Conservation (phyloP, 1,284 basidiomycete genomes). For the Apiotrichum brassicae region DNA sequence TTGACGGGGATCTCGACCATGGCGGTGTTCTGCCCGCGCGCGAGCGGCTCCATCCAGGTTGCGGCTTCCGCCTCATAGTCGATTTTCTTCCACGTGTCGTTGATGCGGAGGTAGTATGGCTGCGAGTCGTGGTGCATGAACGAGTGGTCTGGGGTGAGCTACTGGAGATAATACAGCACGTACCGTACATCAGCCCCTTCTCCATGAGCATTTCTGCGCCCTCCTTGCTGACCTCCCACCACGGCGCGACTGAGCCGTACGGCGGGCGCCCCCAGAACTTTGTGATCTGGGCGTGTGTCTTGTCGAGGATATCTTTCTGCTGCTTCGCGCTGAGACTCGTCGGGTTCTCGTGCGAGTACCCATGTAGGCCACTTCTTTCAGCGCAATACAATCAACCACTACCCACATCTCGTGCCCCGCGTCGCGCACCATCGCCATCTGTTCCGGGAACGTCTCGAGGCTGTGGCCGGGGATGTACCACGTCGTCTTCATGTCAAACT, state of each 20-base stretch:
- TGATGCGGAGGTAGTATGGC: conserved; percentile 63
- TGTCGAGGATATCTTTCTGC: conserved; percentile 64
- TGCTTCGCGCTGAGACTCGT: conserved; percentile 58
- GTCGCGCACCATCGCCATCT: conserved; percentile 46
- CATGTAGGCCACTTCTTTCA: conserved; percentile 55
- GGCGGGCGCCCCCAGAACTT: conserved; percentile 63
- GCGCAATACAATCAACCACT: not conserved
- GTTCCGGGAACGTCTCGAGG: conserved; percentile 47
- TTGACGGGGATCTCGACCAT: conserved; percentile 67
- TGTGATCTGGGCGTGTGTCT: conserved; percentile 61
- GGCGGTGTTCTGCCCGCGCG: conserved; percentile 60
- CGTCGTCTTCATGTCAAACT: conserved; percentile 60
- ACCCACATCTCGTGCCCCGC: conserved; percentile 48
- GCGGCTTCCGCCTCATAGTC: conserved; percentile 58
- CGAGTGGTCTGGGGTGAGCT: conserved; percentile 50
- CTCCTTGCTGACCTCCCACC: conserved; percentile 72
- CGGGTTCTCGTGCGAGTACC: conserved; percentile 72
- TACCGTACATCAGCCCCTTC: conserved; percentile 69
- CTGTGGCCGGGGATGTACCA: conserved; percentile 62
- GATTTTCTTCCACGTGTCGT: conserved; percentile 69
- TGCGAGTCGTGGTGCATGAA: conserved; percentile 55
- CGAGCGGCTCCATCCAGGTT: conserved; percentile 70
- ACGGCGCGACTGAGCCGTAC: conserved; percentile 63
- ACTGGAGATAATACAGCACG: not conserved
- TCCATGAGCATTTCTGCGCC: conserved; percentile 62